These are phyloP conservation scores for Acephala macrosclerotiorum DNA, from an alignment of 2,329 filamentous ascomycete species.

Conservation along the genomic window DNA sequence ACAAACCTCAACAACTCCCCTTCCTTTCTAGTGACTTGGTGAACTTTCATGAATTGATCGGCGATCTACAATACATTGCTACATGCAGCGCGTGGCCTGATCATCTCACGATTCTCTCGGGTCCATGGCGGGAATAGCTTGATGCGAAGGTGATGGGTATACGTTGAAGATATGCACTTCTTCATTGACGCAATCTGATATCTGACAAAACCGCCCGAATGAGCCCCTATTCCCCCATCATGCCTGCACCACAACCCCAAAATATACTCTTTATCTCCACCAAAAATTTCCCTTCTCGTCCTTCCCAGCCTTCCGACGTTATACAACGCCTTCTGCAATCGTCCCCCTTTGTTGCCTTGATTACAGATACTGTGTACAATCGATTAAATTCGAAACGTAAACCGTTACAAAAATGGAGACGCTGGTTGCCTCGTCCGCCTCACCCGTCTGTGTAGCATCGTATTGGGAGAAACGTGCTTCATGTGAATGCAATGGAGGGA, in stretches of 20 bases:
- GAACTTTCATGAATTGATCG: not conserved
- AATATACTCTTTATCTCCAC: not conserved
- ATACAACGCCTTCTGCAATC: not conserved
- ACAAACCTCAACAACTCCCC: not conserved
- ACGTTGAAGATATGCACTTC: constrained; percentile 5
- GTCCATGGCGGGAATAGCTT: not conserved
- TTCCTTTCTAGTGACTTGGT: not conserved
- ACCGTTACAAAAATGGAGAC: not conserved
- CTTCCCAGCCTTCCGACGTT: not conserved
- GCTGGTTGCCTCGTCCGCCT: not conserved
- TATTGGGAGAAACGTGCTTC: not conserved
- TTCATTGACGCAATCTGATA: constrained; percentile 2
- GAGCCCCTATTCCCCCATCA: not conserved
- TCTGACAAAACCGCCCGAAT: not conserved
- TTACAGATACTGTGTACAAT: not conserved
- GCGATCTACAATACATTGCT: not conserved
- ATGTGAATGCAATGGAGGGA: not conserved
- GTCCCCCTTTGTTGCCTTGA: not conserved
- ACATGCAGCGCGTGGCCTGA: not conserved
- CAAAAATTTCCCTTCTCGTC: too few relatives aligned
- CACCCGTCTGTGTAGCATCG: not conserved
- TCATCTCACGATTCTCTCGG: not conserved
- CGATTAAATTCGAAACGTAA: not conserved
- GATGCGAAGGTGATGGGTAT: not conserved
- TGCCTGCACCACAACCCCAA: not conserved